Conservation (phyloP, 2,329 filamentous ascomycete genomes). For the Periconia sp. region DNA sequence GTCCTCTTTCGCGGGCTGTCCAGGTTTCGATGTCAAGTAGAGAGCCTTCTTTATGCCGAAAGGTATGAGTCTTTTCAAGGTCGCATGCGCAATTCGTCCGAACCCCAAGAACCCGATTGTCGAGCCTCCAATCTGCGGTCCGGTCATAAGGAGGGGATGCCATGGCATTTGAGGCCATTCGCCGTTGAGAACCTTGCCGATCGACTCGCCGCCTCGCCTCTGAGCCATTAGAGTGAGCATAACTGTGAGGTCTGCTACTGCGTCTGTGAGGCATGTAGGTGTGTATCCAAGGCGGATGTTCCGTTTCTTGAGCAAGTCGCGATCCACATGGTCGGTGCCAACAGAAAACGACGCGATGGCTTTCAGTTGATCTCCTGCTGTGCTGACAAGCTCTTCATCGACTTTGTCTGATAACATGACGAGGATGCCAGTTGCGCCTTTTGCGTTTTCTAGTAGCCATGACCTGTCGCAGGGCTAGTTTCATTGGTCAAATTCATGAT, state of each 20-base stretch:
- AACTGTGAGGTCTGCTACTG: slow-evolving; percentile 35
- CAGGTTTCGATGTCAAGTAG: slow-evolving; percentile 34
- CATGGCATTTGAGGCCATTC: slow-evolving; percentile 40
- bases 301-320: slow-evolving; percentile 28
- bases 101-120: slow-evolving; percentile 38
- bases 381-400: slow-evolving; percentile 31
- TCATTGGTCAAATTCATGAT: slow-evolving; percentile 6
- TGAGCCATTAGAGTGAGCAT: slow-evolving; percentile 43
- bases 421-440: slow-evolving; percentile 31
- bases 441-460: slow-evolving; percentile 34
- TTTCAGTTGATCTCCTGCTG: slow-evolving; percentile 29
- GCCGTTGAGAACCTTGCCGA: slow-evolving; percentile 28
- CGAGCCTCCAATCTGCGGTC: slow-evolving; percentile 29
- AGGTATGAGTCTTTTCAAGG: slow-evolving; percentile 28
- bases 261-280: slow-evolving; percentile 37
- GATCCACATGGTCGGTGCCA: slow-evolving; percentile 39
- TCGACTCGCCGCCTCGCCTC: slow-evolving; percentile 33
- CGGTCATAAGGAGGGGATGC: slow-evolving; percentile 38
- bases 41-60: slow-evolving; percentile 33
- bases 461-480: slow-evolving; percentile 32
- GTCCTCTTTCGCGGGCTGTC: slow-evolving; percentile 30
- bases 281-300: slow-evolving; percentile 38
- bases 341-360: slow-evolving; percentile 38
- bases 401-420: slow-evolving; percentile 36
- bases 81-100: slow-evolving; percentile 36